Evolutionary conservation across 129 eudicot genomes (phyloP).

Genomic region (Chrysanthemum lavandulifolium): DNA sequence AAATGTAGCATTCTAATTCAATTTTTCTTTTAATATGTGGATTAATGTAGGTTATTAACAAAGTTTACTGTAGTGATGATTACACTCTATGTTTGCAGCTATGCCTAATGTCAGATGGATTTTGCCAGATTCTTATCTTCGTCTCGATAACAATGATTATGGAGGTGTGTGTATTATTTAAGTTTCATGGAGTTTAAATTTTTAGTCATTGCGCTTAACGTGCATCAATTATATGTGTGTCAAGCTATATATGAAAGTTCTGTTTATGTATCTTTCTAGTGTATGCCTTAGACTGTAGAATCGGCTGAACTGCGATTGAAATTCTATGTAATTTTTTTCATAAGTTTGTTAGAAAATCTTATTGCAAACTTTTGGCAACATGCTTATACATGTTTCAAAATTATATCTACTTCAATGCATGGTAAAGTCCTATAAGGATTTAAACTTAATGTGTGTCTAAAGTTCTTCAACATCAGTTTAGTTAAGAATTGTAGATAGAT

Average conservation of each 20-base stretch:
- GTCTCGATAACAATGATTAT: slow-evolving; percentile 30
- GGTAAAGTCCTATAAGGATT: neutral
- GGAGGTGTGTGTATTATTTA: slow-evolving; percentile 39
- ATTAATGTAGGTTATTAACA: neutral
- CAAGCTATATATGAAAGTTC: too few relatives aligned
- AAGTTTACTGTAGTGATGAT: neutral
- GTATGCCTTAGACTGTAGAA: too few relatives aligned
- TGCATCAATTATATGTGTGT: too few relatives aligned
- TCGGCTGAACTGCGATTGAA: too few relatives aligned
- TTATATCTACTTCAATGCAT: too few relatives aligned
- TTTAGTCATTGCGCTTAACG: neutral
- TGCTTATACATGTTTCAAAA: neutral
- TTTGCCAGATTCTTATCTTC: slow-evolving; percentile 48
- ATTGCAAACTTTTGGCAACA: too few relatives aligned
- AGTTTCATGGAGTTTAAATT: neutral
- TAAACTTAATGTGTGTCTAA: too few relatives aligned
- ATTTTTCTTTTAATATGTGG: neutral
- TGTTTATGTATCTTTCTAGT: too few relatives aligned
- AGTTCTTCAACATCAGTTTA: too few relatives aligned
- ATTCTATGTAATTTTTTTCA: too few relatives aligned
- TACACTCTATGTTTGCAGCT: slow-evolving; percentile 32
- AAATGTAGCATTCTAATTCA: slow-evolving; percentile 26
- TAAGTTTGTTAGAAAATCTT: neutral
- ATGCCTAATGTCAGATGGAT: slow-evolving; percentile 50
- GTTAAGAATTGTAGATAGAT: too few relatives aligned